These are phyloP conservation scores for Nepenthes alata DNA, from an alignment of 179 eudicot genomes.

Conservation along the genomic window DNA sequence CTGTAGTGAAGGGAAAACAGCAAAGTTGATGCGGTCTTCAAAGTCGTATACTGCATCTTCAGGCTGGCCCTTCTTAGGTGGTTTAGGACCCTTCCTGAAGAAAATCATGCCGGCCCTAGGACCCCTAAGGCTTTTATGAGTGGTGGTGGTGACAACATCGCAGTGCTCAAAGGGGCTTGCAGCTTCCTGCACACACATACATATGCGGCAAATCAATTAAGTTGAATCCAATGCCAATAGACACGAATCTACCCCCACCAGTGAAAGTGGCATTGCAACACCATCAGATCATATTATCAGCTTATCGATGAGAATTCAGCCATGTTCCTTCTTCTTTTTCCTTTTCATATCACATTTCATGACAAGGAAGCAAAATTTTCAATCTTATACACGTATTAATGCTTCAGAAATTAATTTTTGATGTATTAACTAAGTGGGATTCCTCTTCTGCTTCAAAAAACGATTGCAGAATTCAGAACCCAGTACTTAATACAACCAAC, in stretches of 20 bases:
- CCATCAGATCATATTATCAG: background rate
- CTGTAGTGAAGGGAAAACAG: slow-evolving; percentile 87
- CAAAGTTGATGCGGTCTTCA: slow-evolving; percentile 84
- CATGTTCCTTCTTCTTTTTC: background rate
- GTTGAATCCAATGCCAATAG: background rate
- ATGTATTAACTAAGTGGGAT: too few relatives aligned
- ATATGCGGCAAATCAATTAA: background rate
- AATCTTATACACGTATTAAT: too few relatives aligned
- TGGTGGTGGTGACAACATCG: slow-evolving; percentile 79
- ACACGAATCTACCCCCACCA: background rate
- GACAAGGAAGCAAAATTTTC: background rate
- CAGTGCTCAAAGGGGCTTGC: slow-evolving; percentile 80
- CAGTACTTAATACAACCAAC: too few relatives aligned
- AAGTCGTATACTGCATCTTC: slow-evolving; percentile 81
- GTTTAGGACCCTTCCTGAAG: slow-evolving; percentile 90
- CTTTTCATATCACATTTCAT: background rate
- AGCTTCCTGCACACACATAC: slow-evolving; percentile 44
- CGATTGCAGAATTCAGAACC: too few relatives aligned
- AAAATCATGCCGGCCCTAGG: slow-evolving; percentile 94
- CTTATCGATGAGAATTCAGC: background rate
- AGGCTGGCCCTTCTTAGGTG: slow-evolving; percentile 89
- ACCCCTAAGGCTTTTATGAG: slow-evolving; percentile 87
- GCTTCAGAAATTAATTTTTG: too few relatives aligned
- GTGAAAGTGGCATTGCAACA: background rate
- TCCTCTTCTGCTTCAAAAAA: too few relatives aligned